Base-by-base conservation (phyloP, 192 early-diverging fungal genomes). In the Coemansia sp. region DNA sequence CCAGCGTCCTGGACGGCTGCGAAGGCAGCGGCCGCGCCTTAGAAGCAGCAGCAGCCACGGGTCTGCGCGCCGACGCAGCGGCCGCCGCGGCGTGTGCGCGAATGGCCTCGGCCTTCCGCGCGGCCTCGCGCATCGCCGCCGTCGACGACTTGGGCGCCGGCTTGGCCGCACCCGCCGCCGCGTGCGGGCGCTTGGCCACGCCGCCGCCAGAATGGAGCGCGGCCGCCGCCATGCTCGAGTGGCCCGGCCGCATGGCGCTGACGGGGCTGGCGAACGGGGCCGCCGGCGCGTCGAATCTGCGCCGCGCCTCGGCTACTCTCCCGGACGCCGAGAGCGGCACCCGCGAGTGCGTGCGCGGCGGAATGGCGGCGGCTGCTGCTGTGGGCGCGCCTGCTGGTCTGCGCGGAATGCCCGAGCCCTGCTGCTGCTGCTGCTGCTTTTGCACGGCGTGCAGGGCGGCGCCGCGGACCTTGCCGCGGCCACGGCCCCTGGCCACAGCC, bases 41-140 rank as follows among this genome's bases (percentile, higher is more conserved):
- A 22, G 51, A 2, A 25, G 7, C 39, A 22, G 51, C 16, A 22
- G 20, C 55, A 4, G 5, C 39, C 57, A 41, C 57, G 32, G 50
- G 61, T 40, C 44, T 43, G 39, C 54, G 55, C 45, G 61, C 22
- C 5, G 56, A 32, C 40, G 55, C 22, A 53, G 68, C 55, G 0
- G 63, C 22, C 42, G 68, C 55, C 0, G 63, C 64, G 2, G 75
- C 61, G 5, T 64, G 58, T 6, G 65, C 65, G 14, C 72, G 61
- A 4, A 63, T 64, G 0, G 67, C 46, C 43, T 70, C 70, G 4
- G 75, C 75, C 13, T 55, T 53, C 5, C 77, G 69, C 6, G 72
- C 77, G 0, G 79, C 74, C 63, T 82, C 79, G 37, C 79, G 79
- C 74, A 82, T 76, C 5, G 74, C 79, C 0, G 74, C 79, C 1